phyloP scores from a whole-genome alignment of 495 filamentous ascomycete genomes.

The Tuber microsphaerosporum region DNA sequence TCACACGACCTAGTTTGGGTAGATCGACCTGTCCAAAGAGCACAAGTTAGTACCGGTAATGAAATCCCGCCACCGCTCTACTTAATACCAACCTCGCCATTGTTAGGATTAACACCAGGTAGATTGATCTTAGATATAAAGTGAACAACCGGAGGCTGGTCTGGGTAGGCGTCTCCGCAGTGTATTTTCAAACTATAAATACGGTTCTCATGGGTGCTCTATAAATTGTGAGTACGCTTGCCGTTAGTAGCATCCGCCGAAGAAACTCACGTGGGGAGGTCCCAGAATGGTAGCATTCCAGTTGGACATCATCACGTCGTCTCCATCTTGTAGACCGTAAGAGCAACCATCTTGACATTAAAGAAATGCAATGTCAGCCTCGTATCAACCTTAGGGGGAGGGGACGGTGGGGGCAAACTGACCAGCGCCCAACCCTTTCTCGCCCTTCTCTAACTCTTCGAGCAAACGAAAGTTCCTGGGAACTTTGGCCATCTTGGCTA shows the following conservation, averaged over 20 bases:
- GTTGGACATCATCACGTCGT: constrained; percentile 94
- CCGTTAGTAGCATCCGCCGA: not conserved
- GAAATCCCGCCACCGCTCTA: not conserved
- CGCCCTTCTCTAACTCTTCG: constrained; percentile 96
- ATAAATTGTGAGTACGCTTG: constrained; percentile 8
- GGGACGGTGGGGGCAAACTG: constrained; percentile 22
- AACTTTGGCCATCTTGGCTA: constrained; percentile 64
- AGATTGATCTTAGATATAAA: constrained; percentile 93
- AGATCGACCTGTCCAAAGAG: constrained; percentile 63
- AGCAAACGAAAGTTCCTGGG: constrained; percentile 92
- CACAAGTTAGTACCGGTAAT: constrained; percentile 1
- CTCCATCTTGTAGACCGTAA: constrained; percentile 87
- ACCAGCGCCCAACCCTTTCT: constrained; percentile 96
- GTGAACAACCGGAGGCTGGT: constrained; percentile 75
- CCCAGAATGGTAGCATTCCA: constrained; percentile 98
- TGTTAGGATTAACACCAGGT: constrained; percentile 73
- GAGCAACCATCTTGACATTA: constrained; percentile 75
- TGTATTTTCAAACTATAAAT: constrained; percentile 98
- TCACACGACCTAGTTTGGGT: constrained; percentile 69
- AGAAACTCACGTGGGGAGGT: constrained; percentile 74
- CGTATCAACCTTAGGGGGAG: not conserved
- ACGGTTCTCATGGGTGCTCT: constrained; percentile 95
- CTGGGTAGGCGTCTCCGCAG: constrained; percentile 84
- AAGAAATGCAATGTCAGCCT: not conserved
- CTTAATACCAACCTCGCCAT: constrained; percentile 57